Base-by-base conservation (phyloP, 2,329 filamentous ascomycete genomes). In the Colletotrichum scovillei region DNA sequence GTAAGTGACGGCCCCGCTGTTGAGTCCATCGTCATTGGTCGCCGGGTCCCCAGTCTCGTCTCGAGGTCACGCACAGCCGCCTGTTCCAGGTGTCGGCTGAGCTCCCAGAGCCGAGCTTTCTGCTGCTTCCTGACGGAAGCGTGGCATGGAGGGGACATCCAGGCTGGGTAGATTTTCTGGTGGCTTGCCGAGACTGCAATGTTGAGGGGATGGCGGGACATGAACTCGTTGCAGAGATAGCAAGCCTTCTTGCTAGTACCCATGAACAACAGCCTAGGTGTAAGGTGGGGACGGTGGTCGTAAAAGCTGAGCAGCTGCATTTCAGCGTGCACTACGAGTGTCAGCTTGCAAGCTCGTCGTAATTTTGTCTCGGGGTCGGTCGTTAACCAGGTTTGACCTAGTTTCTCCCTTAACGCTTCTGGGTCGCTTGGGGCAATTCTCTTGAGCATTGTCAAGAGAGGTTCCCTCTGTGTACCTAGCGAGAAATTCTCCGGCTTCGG, bases 201-300 rank as follows among this genome's bases (percentile, higher is more conserved):
- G 30, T 16, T 63, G 1, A 77, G 76, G 14, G 77, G 75, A 71
- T 81, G 79, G 1, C 57, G 75, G 19, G 56, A 56, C n/a, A 81
- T 63, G 49, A 75, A 82, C 49, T 75, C 53, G 38, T 78, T 59
- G 62, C 80, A 82, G 11, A 81, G 76, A 58, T 77, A 82, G 63
- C 80, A 82, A 1, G 80, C 77, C 57, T 81, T 82, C 67, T 81
- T 81, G 66, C 80, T 81, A 0, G 78, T 79, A 8, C 80, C 80
- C 22, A 82, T 81, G 38, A 79, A 78, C 0, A 64, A 64, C 12
- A 81, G 52, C 4, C 63, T 56, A 8, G 79, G 79, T 28, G 26
- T 74, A 4, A 60, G 65, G 1, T 74, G 9, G 11, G 76, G 76
- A n/a, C 79, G 64, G n/a, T 74, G 64, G 28, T 81, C 78, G 57